Conservation (phyloP, 805 yeast species). For the Danielia oregonensis region DNA sequence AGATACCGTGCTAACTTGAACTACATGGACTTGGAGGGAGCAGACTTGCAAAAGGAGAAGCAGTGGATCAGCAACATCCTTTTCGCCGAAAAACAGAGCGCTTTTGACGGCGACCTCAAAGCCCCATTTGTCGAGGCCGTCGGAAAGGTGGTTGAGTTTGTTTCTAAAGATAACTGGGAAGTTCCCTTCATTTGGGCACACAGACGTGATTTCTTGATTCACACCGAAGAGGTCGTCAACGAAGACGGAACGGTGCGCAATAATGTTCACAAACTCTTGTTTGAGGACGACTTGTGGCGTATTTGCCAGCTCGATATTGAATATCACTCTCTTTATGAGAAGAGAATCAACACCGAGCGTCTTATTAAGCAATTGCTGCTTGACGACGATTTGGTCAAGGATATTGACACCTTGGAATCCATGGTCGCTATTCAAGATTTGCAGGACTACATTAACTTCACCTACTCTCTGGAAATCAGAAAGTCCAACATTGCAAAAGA, state of each 20-base stretch:
- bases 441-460: slow-evolving; percentile 76
- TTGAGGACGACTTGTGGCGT: slow-evolving; percentile 90
- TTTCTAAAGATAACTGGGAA: slow-evolving; percentile 76
- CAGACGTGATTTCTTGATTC: slow-evolving; percentile 81
- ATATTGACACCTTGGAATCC: slow-evolving; percentile 51
- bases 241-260: slow-evolving; percentile 34
- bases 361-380: slow-evolving; percentile 51
- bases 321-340: slow-evolving; percentile 78
- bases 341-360: slow-evolving; percentile 58
- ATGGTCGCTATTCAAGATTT: slow-evolving; percentile 85
- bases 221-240: slow-evolving; percentile 44
- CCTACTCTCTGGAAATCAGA: slow-evolving; percentile 56
- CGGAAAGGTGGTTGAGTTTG: slow-evolving; percentile 62
- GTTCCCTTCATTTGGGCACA: slow-evolving; percentile 96
- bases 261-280: slow-evolving; percentile 49
- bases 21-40: slow-evolving; percentile 63
- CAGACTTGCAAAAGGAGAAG: slow-evolving; percentile 69
- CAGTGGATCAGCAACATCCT: slow-evolving; percentile 75
- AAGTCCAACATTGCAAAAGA: slow-evolving; percentile 31
- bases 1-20: slow-evolving; percentile 63
- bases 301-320: slow-evolving; percentile 83
- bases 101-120: slow-evolving; percentile 35
- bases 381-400: slow-evolving; percentile 55
- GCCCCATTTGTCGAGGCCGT: slow-evolving; percentile 67
- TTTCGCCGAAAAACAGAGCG: slow-evolving; percentile 50